These are phyloP conservation scores for Fomes fomentarius DNA, from an alignment of 1,284 basidiomycete species.

Conservation along the genomic window DNA sequence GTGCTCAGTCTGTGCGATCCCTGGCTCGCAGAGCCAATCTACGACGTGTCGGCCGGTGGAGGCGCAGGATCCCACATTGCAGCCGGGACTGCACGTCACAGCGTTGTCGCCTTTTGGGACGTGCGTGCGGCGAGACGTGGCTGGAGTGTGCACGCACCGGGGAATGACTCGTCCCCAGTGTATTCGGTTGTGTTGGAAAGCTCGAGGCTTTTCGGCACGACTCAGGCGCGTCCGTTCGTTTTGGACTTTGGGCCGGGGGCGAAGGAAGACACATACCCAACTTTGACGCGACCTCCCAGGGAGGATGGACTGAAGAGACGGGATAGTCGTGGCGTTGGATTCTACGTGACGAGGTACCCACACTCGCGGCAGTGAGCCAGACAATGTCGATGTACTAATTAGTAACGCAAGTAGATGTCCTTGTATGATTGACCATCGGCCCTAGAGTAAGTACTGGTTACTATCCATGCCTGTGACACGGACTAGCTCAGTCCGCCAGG, in stretches of 20 bases:
- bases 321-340: conserved; percentile 28
- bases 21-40: conserved; percentile 72
- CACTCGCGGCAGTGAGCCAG: conserved; percentile 33
- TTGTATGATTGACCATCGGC: no score
- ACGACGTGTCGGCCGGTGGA: conserved; percentile 69
- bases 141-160: conserved; percentile 77
- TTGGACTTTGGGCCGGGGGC: conserved; percentile 75
- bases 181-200: conserved; percentile 73
- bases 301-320: conserved; percentile 48
- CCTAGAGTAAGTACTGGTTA: no score
- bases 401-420: no score
- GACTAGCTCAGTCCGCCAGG: background rate
- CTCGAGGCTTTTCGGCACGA: conserved; percentile 73
- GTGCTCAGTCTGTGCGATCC: conserved; percentile 64
- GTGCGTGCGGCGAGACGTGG: conserved; percentile 59
- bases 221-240: conserved; percentile 73
- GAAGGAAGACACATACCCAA: conserved; percentile 59
- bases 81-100: conserved; percentile 74
- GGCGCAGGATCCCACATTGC: conserved; percentile 65
- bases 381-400: no score
- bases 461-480: background rate
- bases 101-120: conserved; percentile 79
- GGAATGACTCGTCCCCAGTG: conserved; percentile 74
- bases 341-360: conserved; percentile 55
- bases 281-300: conserved; percentile 36